These are phyloP conservation scores for Austropuccinia psidii DNA, from an alignment of 1,284 basidiomycete species.

Conservation along the genomic window DNA sequence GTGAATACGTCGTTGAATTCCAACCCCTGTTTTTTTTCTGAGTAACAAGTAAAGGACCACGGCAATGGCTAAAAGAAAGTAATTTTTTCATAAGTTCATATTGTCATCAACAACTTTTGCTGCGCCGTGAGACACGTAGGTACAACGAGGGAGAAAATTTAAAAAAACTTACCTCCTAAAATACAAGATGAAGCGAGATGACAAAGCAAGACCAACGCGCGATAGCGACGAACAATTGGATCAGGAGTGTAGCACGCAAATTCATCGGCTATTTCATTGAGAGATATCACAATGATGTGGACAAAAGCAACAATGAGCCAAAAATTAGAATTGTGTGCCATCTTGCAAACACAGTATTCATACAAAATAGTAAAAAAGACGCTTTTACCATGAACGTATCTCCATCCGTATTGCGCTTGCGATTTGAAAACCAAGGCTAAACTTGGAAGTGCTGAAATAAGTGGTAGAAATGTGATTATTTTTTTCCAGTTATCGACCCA, in stretches of 20 bases:
- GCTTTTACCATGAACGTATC: constrained; percentile 14
- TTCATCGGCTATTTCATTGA: constrained; percentile 13
- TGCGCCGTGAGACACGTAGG: no score
- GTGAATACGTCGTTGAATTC: constrained; percentile 4
- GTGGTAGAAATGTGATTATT: not conserved
- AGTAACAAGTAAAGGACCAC: constrained; percentile 4
- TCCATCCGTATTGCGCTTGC: constrained; percentile 3
- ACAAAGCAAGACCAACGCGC: not conserved
- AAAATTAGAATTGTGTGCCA: not conserved
- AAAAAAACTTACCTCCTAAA: constrained; percentile 11
- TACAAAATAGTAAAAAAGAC: not conserved
- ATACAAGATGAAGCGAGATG: constrained; percentile 4
- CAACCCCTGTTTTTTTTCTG: not conserved
- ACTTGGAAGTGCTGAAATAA: constrained; percentile 4
- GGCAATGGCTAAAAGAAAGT: not conserved
- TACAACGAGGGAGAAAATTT: no score
- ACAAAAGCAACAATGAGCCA: not conserved
- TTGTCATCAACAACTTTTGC: no score
- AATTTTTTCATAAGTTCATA: no score
- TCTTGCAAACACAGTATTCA: not conserved
- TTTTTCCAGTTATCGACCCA: constrained; percentile 8
- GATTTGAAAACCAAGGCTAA: not conserved
- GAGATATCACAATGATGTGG: no score
- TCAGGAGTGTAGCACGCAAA: constrained; percentile 11
- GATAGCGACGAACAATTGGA: not conserved